These are phyloP conservation scores for Microbotryum scabiosae DNA, from an alignment of 1,284 basidiomycete genomes.

Conservation along the genomic window DNA sequence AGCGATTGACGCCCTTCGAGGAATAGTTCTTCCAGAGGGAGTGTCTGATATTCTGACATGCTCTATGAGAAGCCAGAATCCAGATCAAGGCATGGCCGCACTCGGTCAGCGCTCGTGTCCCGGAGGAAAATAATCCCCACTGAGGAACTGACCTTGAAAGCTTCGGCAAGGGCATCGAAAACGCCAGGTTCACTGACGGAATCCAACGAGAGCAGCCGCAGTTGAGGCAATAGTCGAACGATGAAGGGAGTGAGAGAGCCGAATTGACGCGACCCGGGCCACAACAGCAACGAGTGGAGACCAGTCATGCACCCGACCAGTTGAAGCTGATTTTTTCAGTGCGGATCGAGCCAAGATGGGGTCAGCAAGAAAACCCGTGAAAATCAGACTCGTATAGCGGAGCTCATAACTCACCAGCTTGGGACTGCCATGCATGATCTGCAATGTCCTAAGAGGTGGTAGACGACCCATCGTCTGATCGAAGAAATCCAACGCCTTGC, in stretches of 20 bases:
- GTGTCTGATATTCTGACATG: neutral
- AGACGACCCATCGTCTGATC: neutral
- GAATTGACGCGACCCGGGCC: constrained; percentile 17
- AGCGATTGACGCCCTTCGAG: constrained; percentile 20
- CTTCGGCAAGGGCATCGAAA: constrained; percentile 11
- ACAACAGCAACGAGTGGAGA: constrained; percentile 26
- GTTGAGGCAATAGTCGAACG: constrained; percentile 7
- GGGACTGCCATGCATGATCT: constrained; percentile 23
- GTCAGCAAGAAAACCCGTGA: neutral
- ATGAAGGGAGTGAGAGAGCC: constrained; percentile 4
- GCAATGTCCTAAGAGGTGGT: constrained; percentile 13
- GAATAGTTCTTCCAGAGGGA: constrained; percentile 28
- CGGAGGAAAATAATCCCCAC: neutral
- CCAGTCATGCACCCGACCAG: constrained; percentile 10
- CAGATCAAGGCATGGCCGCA: neutral
- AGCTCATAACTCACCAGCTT: constrained; percentile 5
- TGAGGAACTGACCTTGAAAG: constrained; percentile 7
- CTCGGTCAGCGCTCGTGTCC: neutral
- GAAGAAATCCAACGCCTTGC: neutral
- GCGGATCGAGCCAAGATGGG: too few species aligned
- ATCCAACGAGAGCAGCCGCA: constrained; percentile 23
- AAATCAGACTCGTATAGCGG: too few species aligned
- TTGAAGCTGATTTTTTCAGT: constrained; percentile 8
- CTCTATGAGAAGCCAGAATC: neutral
- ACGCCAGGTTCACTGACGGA: constrained; percentile 17